A percentile compares a stretch with the other conserved stretches of the same genome.
phyloP scores from a whole-genome alignment of 2,329 filamentous ascomycete species.

The Zymoseptoria tritici region DNA sequence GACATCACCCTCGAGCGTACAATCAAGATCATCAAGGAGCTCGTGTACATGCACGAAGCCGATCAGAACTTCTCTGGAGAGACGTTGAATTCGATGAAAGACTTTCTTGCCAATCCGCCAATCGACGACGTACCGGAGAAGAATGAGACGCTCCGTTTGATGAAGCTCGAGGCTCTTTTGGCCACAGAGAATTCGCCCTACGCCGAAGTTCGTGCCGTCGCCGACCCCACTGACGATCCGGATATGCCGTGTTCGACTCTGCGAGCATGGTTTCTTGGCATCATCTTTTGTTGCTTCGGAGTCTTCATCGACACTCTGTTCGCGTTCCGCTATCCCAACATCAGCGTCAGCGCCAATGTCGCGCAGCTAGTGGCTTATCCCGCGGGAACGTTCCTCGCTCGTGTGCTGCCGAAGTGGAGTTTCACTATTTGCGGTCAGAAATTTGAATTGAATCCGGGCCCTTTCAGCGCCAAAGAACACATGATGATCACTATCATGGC shows the following conservation, averaged over 20 bases:
- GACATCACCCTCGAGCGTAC: constrained; percentile 5
- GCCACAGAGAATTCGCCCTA: constrained; percentile 18
- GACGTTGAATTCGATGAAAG: constrained; percentile 9
- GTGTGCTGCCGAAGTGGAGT: constrained; percentile 47
- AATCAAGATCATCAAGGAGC: constrained; percentile 6
- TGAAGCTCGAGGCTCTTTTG: constrained; percentile 7
- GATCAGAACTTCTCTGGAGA: constrained; percentile 11
- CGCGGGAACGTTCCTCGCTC: constrained; percentile 48
- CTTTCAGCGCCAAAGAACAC: constrained; percentile 57
- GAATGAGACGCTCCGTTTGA: constrained; percentile 4
- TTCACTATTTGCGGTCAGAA: constrained; percentile 47
- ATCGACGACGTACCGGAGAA: constrained; percentile 6
- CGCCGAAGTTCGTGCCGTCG: constrained; percentile 19
- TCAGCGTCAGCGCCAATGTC: constrained; percentile 25
- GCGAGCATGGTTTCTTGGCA: constrained; percentile 28
- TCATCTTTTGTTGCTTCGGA: constrained; percentile 23
- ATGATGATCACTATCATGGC: constrained; percentile 58
- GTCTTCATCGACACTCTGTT: constrained; percentile 27
- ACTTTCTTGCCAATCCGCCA: constrained; percentile 8
- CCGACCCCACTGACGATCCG: constrained; percentile 17
- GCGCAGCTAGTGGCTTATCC: constrained; percentile 28
- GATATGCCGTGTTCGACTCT: constrained; percentile 26
- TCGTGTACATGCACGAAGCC: constrained; percentile 10
- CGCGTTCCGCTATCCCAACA: constrained; percentile 26
- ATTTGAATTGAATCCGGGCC: constrained; percentile 51